Conservation (phyloP, 2,329 filamentous ascomycete species). For the Coniochaeta sp. region DNA sequence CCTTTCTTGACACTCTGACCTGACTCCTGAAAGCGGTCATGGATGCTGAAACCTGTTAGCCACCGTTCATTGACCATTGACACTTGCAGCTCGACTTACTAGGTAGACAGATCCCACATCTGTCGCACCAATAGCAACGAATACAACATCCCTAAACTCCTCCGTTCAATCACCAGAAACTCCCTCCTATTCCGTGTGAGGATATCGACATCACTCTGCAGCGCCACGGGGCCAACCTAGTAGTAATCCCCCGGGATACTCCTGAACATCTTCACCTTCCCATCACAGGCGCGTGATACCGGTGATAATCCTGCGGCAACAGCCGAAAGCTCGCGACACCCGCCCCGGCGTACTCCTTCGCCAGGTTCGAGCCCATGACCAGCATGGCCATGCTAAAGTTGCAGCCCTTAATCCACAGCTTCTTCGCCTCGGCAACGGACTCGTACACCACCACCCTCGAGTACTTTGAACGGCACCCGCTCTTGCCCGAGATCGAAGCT, state of each 20-base stretch:
- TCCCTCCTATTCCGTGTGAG: conserved; percentile 29
- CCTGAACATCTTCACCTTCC: conserved; percentile 27
- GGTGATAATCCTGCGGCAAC: conserved; percentile 37
- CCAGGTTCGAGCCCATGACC: conserved; percentile 24
- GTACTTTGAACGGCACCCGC: no score
- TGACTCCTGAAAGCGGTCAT: conserved; percentile 21
- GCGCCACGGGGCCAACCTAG: conserved; percentile 29
- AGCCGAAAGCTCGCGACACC: conserved; percentile 32
- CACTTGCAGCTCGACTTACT: no score
- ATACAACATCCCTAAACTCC: conserved; percentile 32
- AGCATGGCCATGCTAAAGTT: conserved; percentile 33
- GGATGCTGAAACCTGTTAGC: conserved; percentile 12
- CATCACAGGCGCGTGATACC: conserved; percentile 35
- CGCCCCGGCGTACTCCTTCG: conserved; percentile 24
- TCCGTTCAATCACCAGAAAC: conserved; percentile 28
- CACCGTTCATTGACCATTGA: neutral
- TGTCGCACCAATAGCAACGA: conserved; percentile 32
- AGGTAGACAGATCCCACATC: conserved; percentile 31
- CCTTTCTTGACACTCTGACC: conserved; percentile 28
- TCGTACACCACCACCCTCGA: conserved; percentile 28
- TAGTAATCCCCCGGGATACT: conserved; percentile 35
- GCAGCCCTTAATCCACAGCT: conserved; percentile 35
- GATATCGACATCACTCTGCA: conserved; percentile 26
- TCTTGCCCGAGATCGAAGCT: no score
- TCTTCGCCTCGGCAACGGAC: conserved; percentile 22